Percentiles rank a stretch among this genome's conserved stretches.
phyloP scores from a whole-genome alignment of 345 rosid species.

The Rubroshorea leprosula region DNA sequence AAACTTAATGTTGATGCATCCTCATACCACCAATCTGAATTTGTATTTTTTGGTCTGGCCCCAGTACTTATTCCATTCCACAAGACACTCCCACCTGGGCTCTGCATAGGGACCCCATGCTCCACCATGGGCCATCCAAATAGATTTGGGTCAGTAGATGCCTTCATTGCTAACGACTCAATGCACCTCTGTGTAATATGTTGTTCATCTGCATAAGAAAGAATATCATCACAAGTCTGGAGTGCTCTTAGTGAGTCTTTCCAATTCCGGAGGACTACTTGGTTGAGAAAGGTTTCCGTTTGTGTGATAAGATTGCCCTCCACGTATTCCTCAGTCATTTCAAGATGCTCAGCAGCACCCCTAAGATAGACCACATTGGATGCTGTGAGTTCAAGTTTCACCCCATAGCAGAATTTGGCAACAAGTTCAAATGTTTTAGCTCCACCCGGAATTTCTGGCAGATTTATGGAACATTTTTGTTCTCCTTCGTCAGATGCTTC shows the following conservation, averaged over 20 bases:
- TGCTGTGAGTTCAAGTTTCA: conserved; percentile 89
- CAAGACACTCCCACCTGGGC: conserved; percentile 90
- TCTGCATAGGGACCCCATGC: conserved; percentile 91
- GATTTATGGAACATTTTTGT: conserved; percentile 54
- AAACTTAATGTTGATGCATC: conserved; percentile 75
- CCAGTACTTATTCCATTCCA: conserved; percentile 99
- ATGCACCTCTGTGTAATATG: conserved; percentile 71
- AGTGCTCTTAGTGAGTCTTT: conserved; percentile 81
- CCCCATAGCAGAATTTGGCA: conserved; percentile 94
- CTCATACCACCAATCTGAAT: conserved; percentile 96
- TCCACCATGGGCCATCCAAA: conserved; percentile 95
- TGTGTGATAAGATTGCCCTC: conserved; percentile 75
- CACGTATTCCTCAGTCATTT: conserved; percentile 92
- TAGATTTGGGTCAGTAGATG: conserved; percentile 76
- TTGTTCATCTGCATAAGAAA: conserved; percentile 60
- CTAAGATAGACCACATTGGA: conserved; percentile 76
- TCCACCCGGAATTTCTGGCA: conserved; percentile 73
- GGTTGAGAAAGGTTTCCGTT: conserved; percentile 85
- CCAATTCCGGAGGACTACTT: conserved; percentile 81
- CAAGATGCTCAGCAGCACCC: conserved; percentile 82
- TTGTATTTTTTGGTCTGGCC: conserved; percentile 64
- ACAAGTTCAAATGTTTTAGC: conserved; percentile 91
- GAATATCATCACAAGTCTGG: conserved; percentile 73
- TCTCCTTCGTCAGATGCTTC: conserved; percentile 68
- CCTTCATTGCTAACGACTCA: conserved; percentile 68